Evolutionary conservation across 179 eudicot genomes (phyloP).

Genomic region (Spergularia azorica): DNA sequence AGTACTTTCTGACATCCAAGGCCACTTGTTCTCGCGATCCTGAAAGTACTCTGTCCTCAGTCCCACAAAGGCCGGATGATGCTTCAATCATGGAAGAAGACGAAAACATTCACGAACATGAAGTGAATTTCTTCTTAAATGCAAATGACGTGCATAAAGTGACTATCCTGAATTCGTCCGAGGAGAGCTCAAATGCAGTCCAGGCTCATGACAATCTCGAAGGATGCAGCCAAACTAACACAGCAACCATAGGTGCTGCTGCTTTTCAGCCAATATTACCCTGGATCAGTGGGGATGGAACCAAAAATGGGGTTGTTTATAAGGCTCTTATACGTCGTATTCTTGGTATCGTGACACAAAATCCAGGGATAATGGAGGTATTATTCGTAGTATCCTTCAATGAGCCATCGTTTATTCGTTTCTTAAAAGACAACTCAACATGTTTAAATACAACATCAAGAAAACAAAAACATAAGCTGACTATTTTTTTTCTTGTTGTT

Average conservation of each 20-base stretch:
- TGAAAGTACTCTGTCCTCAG: constrained; percentile 24
- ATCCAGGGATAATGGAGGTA: constrained; percentile 97
- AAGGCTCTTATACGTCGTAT: constrained; percentile 85
- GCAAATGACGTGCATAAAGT: constrained; percentile 56
- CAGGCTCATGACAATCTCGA: constrained; percentile 28
- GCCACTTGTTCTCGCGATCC: constrained; percentile 40
- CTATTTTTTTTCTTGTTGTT: too few species aligned
- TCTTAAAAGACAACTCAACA: not conserved
- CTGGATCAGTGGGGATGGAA: constrained; percentile 96
- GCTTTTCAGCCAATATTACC: constrained; percentile 73
- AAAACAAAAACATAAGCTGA: too few species aligned
- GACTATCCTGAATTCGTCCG: constrained; percentile 69
- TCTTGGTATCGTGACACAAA: constrained; percentile 82
- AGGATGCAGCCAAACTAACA: constrained; percentile 34
- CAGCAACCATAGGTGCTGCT: constrained; percentile 29
- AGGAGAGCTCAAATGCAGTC: constrained; percentile 44
- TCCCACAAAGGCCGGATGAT: constrained; percentile 29
- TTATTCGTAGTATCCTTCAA: constrained; percentile 1
- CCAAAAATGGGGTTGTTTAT: constrained; percentile 63
- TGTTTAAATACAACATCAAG: too few species aligned
- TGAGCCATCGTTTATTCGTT: not conserved
- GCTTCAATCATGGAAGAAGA: constrained; percentile 25
- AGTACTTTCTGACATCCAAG: constrained; percentile 76
- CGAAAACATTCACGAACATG: constrained; percentile 29
- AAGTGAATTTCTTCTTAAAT: constrained; percentile 22